Evolutionary conservation across 2,329 filamentous ascomycete genomes (phyloP), one percentile per base, ranked within the genome.

Genomic region (Fusarium sp.): DNA sequence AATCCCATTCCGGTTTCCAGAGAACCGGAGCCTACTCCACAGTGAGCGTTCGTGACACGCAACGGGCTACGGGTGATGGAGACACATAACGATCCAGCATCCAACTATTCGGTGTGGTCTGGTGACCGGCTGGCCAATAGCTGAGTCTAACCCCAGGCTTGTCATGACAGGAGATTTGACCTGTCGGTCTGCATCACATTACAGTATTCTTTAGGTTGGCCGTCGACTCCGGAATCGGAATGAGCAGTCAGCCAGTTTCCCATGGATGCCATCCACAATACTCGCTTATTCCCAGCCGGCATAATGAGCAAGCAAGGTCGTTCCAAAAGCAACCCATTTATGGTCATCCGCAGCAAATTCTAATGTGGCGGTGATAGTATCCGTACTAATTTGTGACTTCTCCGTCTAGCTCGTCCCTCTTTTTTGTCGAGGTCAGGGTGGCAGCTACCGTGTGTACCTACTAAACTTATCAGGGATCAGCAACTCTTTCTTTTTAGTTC

Each of bases 21-120:
- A 78, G 69, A 75, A 72, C 75, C 77, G 78, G 73, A 79, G 76
- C 72, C 73, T 49, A 61, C 73, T 76, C 76, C 77, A 77, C 77
- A 67, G 40, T 51, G 59, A 68, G 69, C 65, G 74, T 77, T 77
- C 73, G 66, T 75, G 69, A 71, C 65, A 68, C 70, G 55, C 66
- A 70, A 72, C 67, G 63, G 68, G 66, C 58, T 68, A 67, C 30
- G 59, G 46, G 64, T 18, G 25, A 54, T 45, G 18, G 27, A 49
- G 68, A 70, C 68, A 70, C 67, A 59, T 62, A 68, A 70, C 64
- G 62, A 77, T 77, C 70, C 73, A 59, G 63, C 63, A 71, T 62
- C 71, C 65, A 65, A 61, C 59, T 60, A 66, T 57, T 66, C 67
- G 73, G 68, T 73, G 70, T 57, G 56, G 63, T 63, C 59, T 54